Evolutionary conservation across 2,329 filamentous ascomycete species (phyloP).

Genomic region (Exophiala aquamarina): DNA sequence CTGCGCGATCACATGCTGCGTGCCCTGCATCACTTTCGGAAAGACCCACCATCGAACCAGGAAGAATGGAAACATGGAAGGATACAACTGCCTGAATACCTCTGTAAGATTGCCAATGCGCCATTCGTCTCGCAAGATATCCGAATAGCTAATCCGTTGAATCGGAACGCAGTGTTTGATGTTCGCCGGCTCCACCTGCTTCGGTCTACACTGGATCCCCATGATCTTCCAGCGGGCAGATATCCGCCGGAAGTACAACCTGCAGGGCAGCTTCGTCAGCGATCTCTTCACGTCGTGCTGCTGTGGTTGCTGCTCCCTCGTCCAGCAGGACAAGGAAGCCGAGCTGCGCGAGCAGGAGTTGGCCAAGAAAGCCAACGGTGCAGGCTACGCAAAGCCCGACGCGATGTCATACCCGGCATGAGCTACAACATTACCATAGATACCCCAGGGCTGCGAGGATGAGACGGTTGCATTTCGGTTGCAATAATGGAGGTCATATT

Average conservation of each 20-base stretch:
- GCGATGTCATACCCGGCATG: slow-evolving; percentile 14
- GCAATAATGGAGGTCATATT: too few species aligned
- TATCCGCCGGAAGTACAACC: slow-evolving; percentile 55
- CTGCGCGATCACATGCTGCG: slow-evolving; percentile 32
- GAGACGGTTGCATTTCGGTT: too few species aligned
- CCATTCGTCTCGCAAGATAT: background rate
- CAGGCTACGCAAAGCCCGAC: slow-evolving; percentile 17
- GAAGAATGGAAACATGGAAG: slow-evolving; percentile 31
- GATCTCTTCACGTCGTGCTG: slow-evolving; percentile 56
- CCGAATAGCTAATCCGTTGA: background rate
- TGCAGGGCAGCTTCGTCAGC: slow-evolving; percentile 47
- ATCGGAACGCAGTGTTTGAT: slow-evolving; percentile 35
- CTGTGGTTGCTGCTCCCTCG: slow-evolving; percentile 57
- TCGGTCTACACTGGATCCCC: slow-evolving; percentile 40
- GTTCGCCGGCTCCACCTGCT: slow-evolving; percentile 33
- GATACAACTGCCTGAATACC: slow-evolving; percentile 31
- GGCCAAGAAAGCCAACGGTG: slow-evolving; percentile 14
- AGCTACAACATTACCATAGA: too few species aligned
- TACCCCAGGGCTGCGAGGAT: too few species aligned
- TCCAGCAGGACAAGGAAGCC: slow-evolving; percentile 60
- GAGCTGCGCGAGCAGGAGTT: slow-evolving; percentile 20
- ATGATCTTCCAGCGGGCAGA: slow-evolving; percentile 55
- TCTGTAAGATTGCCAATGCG: slow-evolving; percentile 9
- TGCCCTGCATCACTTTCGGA: slow-evolving; percentile 35
- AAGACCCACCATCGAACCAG: slow-evolving; percentile 29